Evolutionary conservation across 78 protist species (phyloP).

Genomic region (Dictyostelium brefeldianum): DNA sequence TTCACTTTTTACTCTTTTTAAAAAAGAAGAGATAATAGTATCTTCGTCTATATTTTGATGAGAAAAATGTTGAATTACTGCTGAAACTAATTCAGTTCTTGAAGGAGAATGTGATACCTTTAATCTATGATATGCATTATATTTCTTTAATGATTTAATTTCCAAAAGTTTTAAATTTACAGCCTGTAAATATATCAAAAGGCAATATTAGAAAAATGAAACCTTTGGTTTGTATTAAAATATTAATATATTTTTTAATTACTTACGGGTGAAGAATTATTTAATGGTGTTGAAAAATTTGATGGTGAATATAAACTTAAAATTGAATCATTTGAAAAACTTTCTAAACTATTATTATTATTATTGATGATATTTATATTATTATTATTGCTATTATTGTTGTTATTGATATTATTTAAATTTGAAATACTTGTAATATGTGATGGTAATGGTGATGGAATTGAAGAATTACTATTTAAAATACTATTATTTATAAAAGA

Average conservation of each 20-base stretch:
- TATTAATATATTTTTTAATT: neutral
- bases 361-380: neutral
- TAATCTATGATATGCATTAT: conserved; percentile 57
- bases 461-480: neutral
- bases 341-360: neutral
- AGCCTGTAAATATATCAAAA: neutral
- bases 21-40: conserved; percentile 36
- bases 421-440: neutral
- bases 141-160: conserved; percentile 58
- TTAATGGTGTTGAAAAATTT: neutral
- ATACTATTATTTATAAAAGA: too few species aligned
- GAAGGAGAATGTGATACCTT: conserved; percentile 50
- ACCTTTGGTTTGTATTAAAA: neutral
- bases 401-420: neutral
- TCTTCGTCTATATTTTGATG: conserved; percentile 79
- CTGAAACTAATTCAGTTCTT: conserved; percentile 40
- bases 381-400: neutral
- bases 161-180: conserved; percentile 65
- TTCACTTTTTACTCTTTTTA: conserved; percentile 60
- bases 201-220: neutral
- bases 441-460: neutral
- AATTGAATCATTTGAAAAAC: conserved; percentile 26
- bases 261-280: conserved; percentile 1
- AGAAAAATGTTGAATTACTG: conserved; percentile 58
- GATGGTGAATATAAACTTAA: conserved; percentile 7